Evolutionary conservation across 169 alveolate genomes (phyloP).

Genomic region (Cryptosporidium xiaoi): DNA sequence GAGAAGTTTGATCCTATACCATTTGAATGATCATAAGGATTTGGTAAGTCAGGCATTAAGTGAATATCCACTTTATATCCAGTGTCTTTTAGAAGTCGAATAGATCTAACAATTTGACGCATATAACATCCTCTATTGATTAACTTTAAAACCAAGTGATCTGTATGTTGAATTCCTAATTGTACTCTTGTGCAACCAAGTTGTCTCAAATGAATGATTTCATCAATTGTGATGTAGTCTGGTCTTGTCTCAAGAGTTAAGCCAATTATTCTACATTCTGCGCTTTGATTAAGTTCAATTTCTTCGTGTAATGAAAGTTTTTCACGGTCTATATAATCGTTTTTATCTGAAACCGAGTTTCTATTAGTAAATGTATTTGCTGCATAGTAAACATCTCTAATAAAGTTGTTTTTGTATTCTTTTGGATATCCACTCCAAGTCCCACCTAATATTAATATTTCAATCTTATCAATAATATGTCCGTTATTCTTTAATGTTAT

Average conservation of each 20-base stretch:
- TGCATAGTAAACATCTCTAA: conserved; percentile 93
- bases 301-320: conserved; percentile 80
- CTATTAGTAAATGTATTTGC: conserved; percentile 89
- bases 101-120: conserved; percentile 86
- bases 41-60: conserved; percentile 94
- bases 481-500: conserved; percentile 91
- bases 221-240: conserved; percentile 89
- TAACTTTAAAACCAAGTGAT: conserved; percentile 84
- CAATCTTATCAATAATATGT: conserved; percentile 92
- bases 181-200: conserved; percentile 94
- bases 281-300: conserved; percentile 79
- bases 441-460: conserved; percentile 93
- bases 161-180: conserved; percentile 94
- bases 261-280: conserved; percentile 83
- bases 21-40: conserved; percentile 77
- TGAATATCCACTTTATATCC: conserved; percentile 94
- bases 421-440: conserved; percentile 94
- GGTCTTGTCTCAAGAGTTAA: conserved; percentile 93
- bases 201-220: conserved; percentile 84
- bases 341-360: conserved; percentile 57
- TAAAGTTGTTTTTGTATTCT: conserved; percentile 89
- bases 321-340: conserved; percentile 54
- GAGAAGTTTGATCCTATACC: not conserved
- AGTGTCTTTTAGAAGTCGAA: conserved; percentile 89
- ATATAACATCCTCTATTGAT: conserved; percentile 85